phyloP scores from a whole-genome alignment of 2,329 filamentous ascomycete species.

The Cladosporium sp. region DNA sequence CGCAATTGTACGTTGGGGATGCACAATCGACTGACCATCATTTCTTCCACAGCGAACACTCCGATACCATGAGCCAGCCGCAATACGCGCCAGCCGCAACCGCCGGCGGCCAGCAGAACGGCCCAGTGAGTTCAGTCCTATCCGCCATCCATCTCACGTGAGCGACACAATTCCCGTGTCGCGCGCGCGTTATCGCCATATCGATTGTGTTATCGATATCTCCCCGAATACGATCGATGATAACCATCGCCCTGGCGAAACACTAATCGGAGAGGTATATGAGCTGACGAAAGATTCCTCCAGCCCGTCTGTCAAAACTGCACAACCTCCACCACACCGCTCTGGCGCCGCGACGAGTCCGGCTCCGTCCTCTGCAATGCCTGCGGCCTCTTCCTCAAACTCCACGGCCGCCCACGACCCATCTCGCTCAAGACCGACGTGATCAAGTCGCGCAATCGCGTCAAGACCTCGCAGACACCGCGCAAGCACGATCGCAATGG shows the following conservation, averaged over 20 bases:
- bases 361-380: constrained; percentile 97
- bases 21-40: constrained; percentile 10
- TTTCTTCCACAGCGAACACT: constrained; percentile 14
- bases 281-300: constrained; percentile 42
- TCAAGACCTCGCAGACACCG: constrained; percentile 80
- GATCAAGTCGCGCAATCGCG: constrained; percentile 98
- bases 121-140: constrained; percentile 53
- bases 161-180: neutral
- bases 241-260: neutral
- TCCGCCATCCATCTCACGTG: neutral
- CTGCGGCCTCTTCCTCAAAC: constrained; percentile 94
- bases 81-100: constrained; percentile 67
- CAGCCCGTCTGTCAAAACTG: constrained; percentile 98
- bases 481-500: constrained; percentile 60
- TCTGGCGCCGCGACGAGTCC: constrained; percentile 96
- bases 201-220: constrained; percentile 18
- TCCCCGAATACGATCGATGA: constrained; percentile 5
- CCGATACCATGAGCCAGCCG: constrained; percentile 60
- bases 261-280: neutral
- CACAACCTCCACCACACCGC: constrained; percentile 87
- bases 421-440: constrained; percentile 98
- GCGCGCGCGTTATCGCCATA: constrained; percentile 29
- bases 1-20: constrained; percentile 11
- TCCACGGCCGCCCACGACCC: constrained; percentile 88
- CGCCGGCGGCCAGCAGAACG: constrained; percentile 63